Conservation (phyloP, 331 rosid species). For the Quercus phellos region DNA sequence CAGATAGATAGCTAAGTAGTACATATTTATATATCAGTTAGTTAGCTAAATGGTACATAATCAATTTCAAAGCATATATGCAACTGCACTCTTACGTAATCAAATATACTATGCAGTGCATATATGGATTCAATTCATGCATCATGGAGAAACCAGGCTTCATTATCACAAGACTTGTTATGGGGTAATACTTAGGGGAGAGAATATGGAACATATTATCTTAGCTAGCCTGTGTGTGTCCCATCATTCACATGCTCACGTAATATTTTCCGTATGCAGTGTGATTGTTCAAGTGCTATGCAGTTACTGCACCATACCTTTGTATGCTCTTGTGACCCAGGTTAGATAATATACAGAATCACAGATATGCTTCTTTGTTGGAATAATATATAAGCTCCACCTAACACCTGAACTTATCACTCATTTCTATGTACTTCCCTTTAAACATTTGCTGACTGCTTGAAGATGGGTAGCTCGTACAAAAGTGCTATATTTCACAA, state of each 20-base stretch:
- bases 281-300: slow-evolving; percentile 80
- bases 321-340: slow-evolving; percentile 69
- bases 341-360: slow-evolving; percentile 25
- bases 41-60: background rate
- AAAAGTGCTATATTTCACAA: slow-evolving; percentile 33
- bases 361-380: background rate
- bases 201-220: background rate
- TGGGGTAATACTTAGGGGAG: slow-evolving; percentile 51
- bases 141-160: slow-evolving; percentile 64
- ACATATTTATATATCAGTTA: background rate
- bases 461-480: slow-evolving; percentile 63
- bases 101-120: slow-evolving; percentile 42
- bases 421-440: background rate
- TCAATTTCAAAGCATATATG: slow-evolving; percentile 7
- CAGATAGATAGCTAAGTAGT: no score
- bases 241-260: background rate
- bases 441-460: slow-evolving; percentile 4
- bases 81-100: background rate
- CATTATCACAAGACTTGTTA: slow-evolving; percentile 63
- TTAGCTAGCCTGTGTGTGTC: background rate
- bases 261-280: slow-evolving; percentile 30
- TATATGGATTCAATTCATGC: slow-evolving; percentile 79
- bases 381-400: slow-evolving; percentile 2
- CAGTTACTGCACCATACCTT: slow-evolving; percentile 79
- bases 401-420: slow-evolving; percentile 15